Percentiles rank a stretch among this genome's conserved stretches.
These are phyloP conservation scores for Aureobasidium melanogenum DNA, from an alignment of 2,329 filamentous ascomycete genomes.

Conservation along the genomic window DNA sequence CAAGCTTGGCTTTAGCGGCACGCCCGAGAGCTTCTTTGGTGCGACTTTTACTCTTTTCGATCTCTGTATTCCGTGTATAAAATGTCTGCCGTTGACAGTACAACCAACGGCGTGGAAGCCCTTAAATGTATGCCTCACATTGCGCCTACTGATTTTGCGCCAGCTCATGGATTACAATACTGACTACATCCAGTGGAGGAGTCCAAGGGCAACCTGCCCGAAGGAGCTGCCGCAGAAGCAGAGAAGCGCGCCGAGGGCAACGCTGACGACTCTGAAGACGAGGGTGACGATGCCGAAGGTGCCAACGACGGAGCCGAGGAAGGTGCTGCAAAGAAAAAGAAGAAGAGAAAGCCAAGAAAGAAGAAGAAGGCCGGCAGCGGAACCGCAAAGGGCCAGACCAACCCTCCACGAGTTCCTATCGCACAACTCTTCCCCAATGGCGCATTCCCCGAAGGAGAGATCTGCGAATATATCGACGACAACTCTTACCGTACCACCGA, in stretches of 20 bases:
- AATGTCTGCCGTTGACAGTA: constrained; percentile 7
- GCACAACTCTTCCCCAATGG: constrained; percentile 37
- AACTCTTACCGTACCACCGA: constrained; percentile 38
- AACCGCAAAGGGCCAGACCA: constrained; percentile 32
- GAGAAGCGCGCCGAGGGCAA: constrained; percentile 22
- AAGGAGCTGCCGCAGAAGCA: constrained; percentile 11
- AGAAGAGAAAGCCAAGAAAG: constrained; percentile 36
- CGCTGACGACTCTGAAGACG: constrained; percentile 29
- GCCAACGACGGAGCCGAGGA: constrained; percentile 25
- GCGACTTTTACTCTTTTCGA: constrained; percentile 1
- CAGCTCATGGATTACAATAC: background rate
- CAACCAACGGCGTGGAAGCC: background rate
- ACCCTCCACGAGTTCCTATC: constrained; percentile 39
- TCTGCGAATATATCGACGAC: constrained; percentile 36
- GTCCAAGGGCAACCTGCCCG: constrained; percentile 13
- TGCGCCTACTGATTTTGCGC: background rate
- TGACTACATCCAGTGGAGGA: constrained; percentile 10
- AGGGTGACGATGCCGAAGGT: constrained; percentile 30
- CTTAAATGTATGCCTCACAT: background rate
- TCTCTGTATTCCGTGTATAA: background rate
- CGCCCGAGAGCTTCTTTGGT: background rate
- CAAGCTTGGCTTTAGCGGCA: background rate
- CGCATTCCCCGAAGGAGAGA: constrained; percentile 39
- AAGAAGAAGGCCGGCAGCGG: constrained; percentile 28
- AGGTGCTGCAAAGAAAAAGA: constrained; percentile 35